phyloP scores from a whole-genome alignment of 495 filamentous ascomycete genomes.

The Penicillium verhagenii region DNA sequence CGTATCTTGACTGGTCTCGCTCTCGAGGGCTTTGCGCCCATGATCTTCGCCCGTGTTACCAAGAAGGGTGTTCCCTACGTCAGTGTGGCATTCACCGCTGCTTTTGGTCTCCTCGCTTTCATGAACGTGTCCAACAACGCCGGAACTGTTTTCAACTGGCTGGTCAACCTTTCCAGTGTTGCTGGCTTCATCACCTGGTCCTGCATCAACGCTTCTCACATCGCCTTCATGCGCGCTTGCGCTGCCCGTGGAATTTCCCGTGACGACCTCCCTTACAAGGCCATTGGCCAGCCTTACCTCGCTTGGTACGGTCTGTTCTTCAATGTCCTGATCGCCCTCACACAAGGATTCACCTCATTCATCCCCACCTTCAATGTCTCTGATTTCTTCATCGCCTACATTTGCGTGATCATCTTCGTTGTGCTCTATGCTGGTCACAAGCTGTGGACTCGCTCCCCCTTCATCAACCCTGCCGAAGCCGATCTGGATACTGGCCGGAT shows the following conservation, averaged over 20 bases:
- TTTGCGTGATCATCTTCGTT: constrained; percentile 53
- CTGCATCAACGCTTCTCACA: constrained; percentile 54
- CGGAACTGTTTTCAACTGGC: constrained; percentile 48
- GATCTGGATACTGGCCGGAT: constrained; percentile 43
- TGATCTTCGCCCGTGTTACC: constrained; percentile 48
- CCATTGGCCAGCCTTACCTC: constrained; percentile 49
- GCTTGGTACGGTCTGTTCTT: constrained; percentile 56
- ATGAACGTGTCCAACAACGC: constrained; percentile 45
- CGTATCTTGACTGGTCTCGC: constrained; percentile 63
- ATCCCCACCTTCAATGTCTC: constrained; percentile 50
- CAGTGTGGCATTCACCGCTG: constrained; percentile 44
- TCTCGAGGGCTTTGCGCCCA: constrained; percentile 57
- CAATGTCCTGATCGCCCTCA: constrained; percentile 55
- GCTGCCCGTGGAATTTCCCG: constrained; percentile 46
- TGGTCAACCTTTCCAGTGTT: constrained; percentile 57
- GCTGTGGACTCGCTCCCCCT: constrained; percentile 31
- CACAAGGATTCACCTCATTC: constrained; percentile 62
- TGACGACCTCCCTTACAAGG: constrained; percentile 49
- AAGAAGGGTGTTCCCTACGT: constrained; percentile 50
- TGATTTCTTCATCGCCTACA: constrained; percentile 53
- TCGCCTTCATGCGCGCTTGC: constrained; percentile 57
- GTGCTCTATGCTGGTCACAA: constrained; percentile 55
- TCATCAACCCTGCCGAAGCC: constrained; percentile 33
- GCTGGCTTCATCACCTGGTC: constrained; percentile 66
- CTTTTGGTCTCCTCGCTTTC: constrained; percentile 50